Conservation (phyloP, 108 stramenopile genomes). For the Nitzschia sp. region DNA sequence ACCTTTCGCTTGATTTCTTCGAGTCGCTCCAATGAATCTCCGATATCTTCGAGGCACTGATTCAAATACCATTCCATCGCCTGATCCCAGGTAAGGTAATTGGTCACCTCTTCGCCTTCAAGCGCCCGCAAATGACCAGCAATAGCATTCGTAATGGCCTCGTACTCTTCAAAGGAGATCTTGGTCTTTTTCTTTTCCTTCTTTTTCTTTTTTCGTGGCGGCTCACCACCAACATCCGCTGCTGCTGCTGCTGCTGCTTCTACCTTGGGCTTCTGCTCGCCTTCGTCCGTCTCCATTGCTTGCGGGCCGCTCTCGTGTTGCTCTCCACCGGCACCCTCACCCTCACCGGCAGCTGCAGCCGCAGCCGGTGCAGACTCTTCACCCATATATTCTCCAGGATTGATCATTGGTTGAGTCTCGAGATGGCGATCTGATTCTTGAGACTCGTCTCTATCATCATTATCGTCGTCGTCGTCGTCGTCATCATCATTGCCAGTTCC, state of each 20-base stretch:
- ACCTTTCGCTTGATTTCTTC: constrained; percentile 79
- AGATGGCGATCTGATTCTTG: constrained; percentile 12
- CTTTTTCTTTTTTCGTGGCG: constrained; percentile 47
- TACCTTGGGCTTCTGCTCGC: background rate
- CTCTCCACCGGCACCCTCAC: background rate
- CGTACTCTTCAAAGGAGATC: constrained; percentile 94
- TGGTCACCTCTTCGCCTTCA: constrained; percentile 63
- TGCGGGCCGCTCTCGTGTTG: background rate
- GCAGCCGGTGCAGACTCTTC: constrained; percentile 21
- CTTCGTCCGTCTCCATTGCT: background rate
- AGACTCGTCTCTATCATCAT: constrained; percentile 14
- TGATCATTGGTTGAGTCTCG: constrained; percentile 22
- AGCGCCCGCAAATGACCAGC: constrained; percentile 83
- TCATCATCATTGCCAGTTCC: constrained; percentile 23
- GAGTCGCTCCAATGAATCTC: constrained; percentile 80
- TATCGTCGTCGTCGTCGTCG: constrained; percentile 36
- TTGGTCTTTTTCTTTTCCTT: constrained; percentile 90
- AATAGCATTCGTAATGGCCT: constrained; percentile 89
- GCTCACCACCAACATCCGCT: background rate
- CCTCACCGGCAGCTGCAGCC: constrained; percentile 14
- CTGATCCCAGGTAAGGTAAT: constrained; percentile 78
- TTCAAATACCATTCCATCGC: constrained; percentile 89
- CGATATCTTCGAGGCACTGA: constrained; percentile 77
- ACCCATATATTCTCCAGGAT: constrained; percentile 54
- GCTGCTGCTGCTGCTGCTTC: background rate